phyloP scores from a whole-genome alignment of 768 basidiomycete genomes.

The Lanmaoa pseudosensibilis region DNA sequence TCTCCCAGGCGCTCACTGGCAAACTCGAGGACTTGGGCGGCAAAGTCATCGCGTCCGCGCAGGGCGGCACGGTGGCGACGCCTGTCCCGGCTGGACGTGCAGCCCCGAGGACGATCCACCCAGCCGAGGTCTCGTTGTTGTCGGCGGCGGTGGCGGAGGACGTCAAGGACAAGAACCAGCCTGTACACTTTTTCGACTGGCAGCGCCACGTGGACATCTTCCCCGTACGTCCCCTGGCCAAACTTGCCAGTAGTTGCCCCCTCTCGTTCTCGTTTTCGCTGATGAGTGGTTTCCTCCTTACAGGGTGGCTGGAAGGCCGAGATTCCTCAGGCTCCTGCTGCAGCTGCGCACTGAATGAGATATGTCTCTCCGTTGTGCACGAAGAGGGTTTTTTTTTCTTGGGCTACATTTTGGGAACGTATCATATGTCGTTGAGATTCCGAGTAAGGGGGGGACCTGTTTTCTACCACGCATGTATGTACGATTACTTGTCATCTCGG shows the following conservation, averaged over 20 bases:
- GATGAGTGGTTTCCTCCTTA: neutral
- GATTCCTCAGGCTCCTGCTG: neutral
- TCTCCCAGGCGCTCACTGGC: slow-evolving; percentile 16
- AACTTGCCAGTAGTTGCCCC: no score
- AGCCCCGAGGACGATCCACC: slow-evolving; percentile 15
- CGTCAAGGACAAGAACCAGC: slow-evolving; percentile 11
- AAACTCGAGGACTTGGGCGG: slow-evolving; percentile 19
- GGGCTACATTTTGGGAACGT: no score
- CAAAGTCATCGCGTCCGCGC: slow-evolving; percentile 16
- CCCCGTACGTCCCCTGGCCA: slow-evolving; percentile 14
- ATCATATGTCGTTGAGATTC: neutral
- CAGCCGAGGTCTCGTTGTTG: slow-evolving; percentile 21
- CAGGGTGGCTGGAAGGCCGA: slow-evolving; percentile 9
- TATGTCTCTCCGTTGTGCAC: no score
- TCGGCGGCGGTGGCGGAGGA: slow-evolving; percentile 26
- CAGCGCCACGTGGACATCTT: slow-evolving; percentile 21
- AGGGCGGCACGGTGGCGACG: slow-evolving; percentile 1
- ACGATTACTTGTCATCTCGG: neutral
- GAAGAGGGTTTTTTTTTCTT: neutral
- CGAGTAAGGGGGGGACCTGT: neutral
- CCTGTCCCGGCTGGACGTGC: slow-evolving; percentile 1
- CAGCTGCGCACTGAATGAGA: neutral
- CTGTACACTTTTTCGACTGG: slow-evolving; percentile 26
- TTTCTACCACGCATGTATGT: neutral
- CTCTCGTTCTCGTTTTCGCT: neutral